Evolutionary conservation across 306 rosid species (phyloP), one percentile per base, ranked within the genome.

Genomic region (Pyrus betulifolia): DNA sequence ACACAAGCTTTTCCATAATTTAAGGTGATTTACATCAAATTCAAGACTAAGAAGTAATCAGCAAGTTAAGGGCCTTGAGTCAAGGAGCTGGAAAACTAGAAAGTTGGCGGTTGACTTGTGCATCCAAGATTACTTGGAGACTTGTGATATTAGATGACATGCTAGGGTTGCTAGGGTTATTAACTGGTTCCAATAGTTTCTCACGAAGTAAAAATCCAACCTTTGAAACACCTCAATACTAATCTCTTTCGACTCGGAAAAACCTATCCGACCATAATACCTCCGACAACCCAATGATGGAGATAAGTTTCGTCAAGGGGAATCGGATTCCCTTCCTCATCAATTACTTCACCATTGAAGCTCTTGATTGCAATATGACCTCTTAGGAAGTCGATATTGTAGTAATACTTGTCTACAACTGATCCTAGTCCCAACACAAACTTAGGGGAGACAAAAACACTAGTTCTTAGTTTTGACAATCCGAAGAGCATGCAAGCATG

Each of bases 261-360:
- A 78, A 81, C 71, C 54, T 55, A 61, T 81, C 18, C 46, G 71
- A 35, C 68, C 71, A 55, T 72, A 23, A 71, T 74, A 89, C 64
- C 83, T 76, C 4, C 23, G 42, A 90, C 25, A 77, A 49, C 30
- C 96, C 96, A 93, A 28, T 93, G 98, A 17, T 93, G 98, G 55
- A 93, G 85, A 79, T 90, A 93, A 70, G 94, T 85, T 78, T 93
- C 93, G 2, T 87, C 86, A 57, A 93, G 94, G 49, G 96, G 87
- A 21, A 89, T 42, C 31, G 88, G 61, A 15, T 84, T 82, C 30
- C 95, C 91, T 33, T 72, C 57, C 75, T 87, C 89, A 69, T 93
- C 96, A 71, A 93, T 64, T 17, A 87, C 94, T 76, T 93, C 98
- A 22, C 83, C 94, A 46, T 81, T 74, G 70, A 93, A 85, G 62